Conservation (phyloP, 805 yeast genomes). For the Candida orba region DNA sequence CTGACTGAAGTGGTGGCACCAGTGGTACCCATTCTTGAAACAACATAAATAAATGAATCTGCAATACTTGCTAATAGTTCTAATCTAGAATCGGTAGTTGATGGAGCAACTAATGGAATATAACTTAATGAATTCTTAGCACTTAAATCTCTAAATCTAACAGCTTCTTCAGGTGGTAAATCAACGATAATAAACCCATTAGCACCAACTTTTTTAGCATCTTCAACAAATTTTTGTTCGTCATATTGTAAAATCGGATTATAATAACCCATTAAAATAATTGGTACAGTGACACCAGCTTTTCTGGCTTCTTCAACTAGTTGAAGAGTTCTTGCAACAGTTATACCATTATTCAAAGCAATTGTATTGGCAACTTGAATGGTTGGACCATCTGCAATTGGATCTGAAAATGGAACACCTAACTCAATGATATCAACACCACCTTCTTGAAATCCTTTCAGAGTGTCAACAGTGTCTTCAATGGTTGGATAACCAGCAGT, state of each 20-base stretch:
- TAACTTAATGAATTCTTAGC: slow-evolving; percentile 65
- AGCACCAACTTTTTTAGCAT: slow-evolving; percentile 83
- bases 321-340: slow-evolving; percentile 61
- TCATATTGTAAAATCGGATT: slow-evolving; percentile 90
- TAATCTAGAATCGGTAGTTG: slow-evolving; percentile 87
- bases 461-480: slow-evolving; percentile 80
- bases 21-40: slow-evolving; percentile 96
- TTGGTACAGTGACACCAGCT: slow-evolving; percentile 81
- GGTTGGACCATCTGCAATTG: slow-evolving; percentile 98
- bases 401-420: slow-evolving; percentile 96
- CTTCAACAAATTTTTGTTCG: slow-evolving; percentile 73
- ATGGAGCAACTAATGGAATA: slow-evolving; percentile 93
- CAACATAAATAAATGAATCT: slow-evolving; percentile 93
- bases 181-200: slow-evolving; percentile 94
- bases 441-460: slow-evolving; percentile 86
- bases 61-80: slow-evolving; percentile 75
- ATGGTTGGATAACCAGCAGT: slow-evolving; percentile 92
- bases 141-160: slow-evolving; percentile 72
- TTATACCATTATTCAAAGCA: slow-evolving; percentile 81
- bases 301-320: slow-evolving; percentile 69
- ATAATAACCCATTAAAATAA: slow-evolving; percentile 95
- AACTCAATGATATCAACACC: slow-evolving; percentile 94
- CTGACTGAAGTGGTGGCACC: slow-evolving; percentile 73
- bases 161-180: slow-evolving; percentile 96
- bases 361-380: slow-evolving; percentile 81